Percentiles rank a stretch among this genome's conserved stretches.
Conservation (phyloP, 1,284 basidiomycete genomes). For the Boletellus dicymbophilus region DNA sequence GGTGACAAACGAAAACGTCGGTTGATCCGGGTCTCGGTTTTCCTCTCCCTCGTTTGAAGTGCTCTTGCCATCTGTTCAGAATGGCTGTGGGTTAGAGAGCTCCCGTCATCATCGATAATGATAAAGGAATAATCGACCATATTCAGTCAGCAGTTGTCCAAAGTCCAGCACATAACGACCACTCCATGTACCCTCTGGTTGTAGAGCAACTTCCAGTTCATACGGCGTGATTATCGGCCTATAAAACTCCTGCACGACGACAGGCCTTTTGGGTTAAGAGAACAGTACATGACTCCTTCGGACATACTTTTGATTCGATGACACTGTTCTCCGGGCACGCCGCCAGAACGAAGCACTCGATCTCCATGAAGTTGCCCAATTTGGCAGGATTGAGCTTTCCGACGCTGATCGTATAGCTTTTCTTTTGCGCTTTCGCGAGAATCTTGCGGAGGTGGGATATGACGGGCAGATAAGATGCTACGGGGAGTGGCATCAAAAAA, state of each 20-base stretch:
- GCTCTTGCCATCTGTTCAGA: conserved; percentile 12
- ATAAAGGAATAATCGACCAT: conserved; percentile 17
- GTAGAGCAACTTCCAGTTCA: conserved; percentile 86
- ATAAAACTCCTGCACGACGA: conserved; percentile 73
- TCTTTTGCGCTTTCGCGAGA: conserved; percentile 71
- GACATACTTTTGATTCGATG: conserved; percentile 74
- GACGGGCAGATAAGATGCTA: conserved; percentile 82
- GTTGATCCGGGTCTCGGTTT: conserved; percentile 59
- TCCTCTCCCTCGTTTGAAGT: conserved; percentile 21
- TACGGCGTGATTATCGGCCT: conserved; percentile 94
- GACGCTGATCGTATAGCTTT: conserved; percentile 94
- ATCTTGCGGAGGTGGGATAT: conserved; percentile 75
- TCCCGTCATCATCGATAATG: neutral
- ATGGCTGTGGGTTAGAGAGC: neutral
- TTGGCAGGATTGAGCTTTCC: conserved; percentile 97
- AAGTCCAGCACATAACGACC: conserved; percentile 86
- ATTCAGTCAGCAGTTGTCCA: conserved; percentile 58
- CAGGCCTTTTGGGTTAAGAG: neutral
- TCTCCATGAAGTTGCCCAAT: conserved; percentile 94
- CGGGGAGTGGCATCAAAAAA: conserved; percentile 1
- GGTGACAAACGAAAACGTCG: conserved; percentile 85
- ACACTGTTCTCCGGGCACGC: conserved; percentile 95
- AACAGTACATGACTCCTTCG: too few relatives aligned
- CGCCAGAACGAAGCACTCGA: conserved; percentile 95
- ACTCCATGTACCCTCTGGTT: conserved; percentile 69